Conservation (phyloP, 164 flowering plant species). For the Macadamia integrifolia region DNA sequence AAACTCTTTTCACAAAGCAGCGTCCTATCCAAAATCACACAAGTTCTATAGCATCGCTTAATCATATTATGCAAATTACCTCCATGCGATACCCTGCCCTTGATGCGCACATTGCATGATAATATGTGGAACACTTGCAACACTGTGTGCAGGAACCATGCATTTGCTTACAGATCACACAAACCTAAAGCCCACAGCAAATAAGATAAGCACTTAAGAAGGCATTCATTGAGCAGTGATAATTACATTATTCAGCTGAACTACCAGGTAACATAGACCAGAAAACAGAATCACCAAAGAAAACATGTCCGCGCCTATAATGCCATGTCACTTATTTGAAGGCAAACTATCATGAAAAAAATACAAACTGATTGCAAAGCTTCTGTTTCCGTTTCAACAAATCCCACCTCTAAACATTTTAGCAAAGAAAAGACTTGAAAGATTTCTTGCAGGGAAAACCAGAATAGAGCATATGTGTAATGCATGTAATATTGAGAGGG, state of each 20-base stretch:
- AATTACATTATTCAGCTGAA: background rate
- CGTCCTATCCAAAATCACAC: background rate
- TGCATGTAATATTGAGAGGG: too few relatives aligned
- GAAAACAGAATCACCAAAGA: background rate
- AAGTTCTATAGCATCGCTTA: background rate
- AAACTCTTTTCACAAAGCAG: background rate
- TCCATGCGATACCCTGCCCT: slow-evolving; percentile 98
- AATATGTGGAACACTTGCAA: slow-evolving; percentile 85
- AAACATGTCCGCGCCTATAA: background rate
- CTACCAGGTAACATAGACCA: background rate
- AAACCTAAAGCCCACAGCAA: slow-evolving; percentile 43
- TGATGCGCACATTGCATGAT: slow-evolving; percentile 98
- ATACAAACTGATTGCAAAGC: background rate
- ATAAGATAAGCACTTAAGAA: background rate
- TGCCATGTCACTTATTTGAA: background rate
- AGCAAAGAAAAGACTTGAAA: background rate
- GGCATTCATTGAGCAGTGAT: too few relatives aligned
- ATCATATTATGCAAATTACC: slow-evolving; percentile 36
- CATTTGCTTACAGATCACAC: slow-evolving; percentile 90
- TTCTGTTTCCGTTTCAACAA: background rate
- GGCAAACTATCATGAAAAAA: background rate
- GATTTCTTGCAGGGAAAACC: background rate
- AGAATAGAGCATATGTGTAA: too few relatives aligned
- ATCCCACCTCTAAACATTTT: background rate
- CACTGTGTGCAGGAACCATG: slow-evolving; percentile 98